phyloP scores from a whole-genome alignment of 2,329 filamentous ascomycete genomes.

The Neonectria sp. region DNA sequence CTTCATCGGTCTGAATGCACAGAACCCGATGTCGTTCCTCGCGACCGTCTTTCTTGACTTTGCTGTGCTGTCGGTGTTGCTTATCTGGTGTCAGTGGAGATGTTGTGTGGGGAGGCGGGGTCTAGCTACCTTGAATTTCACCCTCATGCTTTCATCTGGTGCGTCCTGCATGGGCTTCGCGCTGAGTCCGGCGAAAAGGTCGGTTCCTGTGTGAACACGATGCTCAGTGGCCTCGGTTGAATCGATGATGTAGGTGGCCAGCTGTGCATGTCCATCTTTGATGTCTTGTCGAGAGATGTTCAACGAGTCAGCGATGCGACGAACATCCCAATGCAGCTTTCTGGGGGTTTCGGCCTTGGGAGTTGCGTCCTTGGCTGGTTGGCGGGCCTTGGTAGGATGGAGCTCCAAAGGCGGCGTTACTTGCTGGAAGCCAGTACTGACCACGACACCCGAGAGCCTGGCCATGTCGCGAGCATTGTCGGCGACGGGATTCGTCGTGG shows the following conservation, averaged over 20 bases:
- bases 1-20: constrained; percentile 65
- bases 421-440: constrained; percentile 42
- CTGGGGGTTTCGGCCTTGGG: constrained; percentile 43
- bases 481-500: constrained; percentile 24
- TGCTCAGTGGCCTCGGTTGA: constrained; percentile 59
- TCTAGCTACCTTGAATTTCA: constrained; percentile 65
- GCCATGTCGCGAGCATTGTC: constrained; percentile 45
- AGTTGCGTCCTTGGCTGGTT: constrained; percentile 31
- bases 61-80: constrained; percentile 58
- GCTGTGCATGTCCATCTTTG: constrained; percentile 60
- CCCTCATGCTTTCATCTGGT: constrained; percentile 59
- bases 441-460: constrained; percentile 37
- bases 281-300: constrained; percentile 60
- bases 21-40: constrained; percentile 59
- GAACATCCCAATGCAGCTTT: constrained; percentile 58
- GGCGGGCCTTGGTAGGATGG: constrained; percentile 27
- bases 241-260: constrained; percentile 62
- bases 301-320: constrained; percentile 60
- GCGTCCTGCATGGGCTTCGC: constrained; percentile 54
- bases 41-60: constrained; percentile 61
- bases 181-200: constrained; percentile 64
- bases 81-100: constrained; percentile 36
- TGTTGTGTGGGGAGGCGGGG: neutral
- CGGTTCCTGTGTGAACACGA: constrained; percentile 58
- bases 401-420: constrained; percentile 42